Evolutionary conservation across 257 asterid species (phyloP), one percentile per base, ranked within the genome.

Genomic region (Solanum chmielewskii): DNA sequence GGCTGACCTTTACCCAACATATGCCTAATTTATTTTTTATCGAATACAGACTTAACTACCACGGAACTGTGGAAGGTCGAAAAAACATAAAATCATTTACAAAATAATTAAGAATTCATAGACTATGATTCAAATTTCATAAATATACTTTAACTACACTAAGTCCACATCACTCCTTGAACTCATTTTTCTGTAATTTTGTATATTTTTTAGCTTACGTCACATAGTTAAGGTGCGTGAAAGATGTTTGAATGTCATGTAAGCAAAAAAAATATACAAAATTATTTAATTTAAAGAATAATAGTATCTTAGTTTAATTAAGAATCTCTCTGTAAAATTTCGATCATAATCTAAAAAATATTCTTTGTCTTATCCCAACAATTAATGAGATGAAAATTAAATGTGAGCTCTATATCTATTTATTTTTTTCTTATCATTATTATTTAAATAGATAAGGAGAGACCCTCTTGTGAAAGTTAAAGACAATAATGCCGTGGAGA

Each of bases 291-390:
- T 42, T 11, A 1, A 5, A 47, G 5, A 5, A 1, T 14, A 47
- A 49, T 49, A 49, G 6, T 49, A 49, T 21, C 23, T 49, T 49
- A 49, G 0, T 52, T 52, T 52, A 52, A 0, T 52, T 52, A 52
- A 52, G 0, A 18, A 18, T 52, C 0, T 6, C 0, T 52, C n/a
- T 52, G 0, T 7, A 0, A 52, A 1, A 56, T 56, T 18, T 56
- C 4, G 0, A 56, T 18, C 0, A 18, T 52, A 56, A 0, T 18
- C n/a, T 56, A 56, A 0, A 0, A 18, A 18, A 56, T 0, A 56
- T 5, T 35, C 0, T 52, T 23, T 18, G 0, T 56, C 23, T 52
- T 49, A 49, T 15, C 21, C 2, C 9, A 60, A 5, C 12, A 21
- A 60, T 23, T 60, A 60, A 23, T 60, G 29, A 23, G 69, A 60